These are phyloP conservation scores for Calocera cornea DNA, from an alignment of 768 basidiomycete species.

Conservation along the genomic window DNA sequence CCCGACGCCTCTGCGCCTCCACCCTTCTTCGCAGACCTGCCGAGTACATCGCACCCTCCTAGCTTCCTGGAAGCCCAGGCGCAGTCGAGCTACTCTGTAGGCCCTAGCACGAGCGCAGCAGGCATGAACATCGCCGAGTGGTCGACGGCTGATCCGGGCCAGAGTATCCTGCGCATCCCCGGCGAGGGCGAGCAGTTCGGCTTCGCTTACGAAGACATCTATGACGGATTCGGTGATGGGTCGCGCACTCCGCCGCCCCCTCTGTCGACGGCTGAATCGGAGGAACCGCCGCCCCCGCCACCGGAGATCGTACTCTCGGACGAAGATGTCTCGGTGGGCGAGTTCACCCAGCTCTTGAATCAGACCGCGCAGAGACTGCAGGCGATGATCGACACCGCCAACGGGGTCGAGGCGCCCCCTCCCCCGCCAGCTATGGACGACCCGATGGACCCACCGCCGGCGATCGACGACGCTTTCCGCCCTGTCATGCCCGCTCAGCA, in stretches of 20 bases:
- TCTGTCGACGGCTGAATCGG: slow-evolving; percentile 47
- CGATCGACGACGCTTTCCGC: slow-evolving; percentile 48
- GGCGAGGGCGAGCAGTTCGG: slow-evolving; percentile 75
- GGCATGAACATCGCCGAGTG: slow-evolving; percentile 10
- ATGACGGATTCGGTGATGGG: slow-evolving; percentile 47
- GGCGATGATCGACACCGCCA: slow-evolving; percentile 18
- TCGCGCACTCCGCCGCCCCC: background rate
- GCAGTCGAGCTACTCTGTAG: slow-evolving; percentile 51
- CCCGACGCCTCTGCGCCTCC: slow-evolving; percentile 74
- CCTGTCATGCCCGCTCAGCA: background rate
- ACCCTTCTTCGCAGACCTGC: slow-evolving; percentile 34
- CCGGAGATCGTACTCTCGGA: slow-evolving; percentile 63
- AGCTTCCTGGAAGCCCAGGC: slow-evolving; percentile 77
- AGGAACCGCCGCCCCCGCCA: slow-evolving; percentile 59
- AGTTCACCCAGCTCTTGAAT: slow-evolving; percentile 40
- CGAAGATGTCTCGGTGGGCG: slow-evolving; percentile 42
- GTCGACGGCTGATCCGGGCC: slow-evolving; percentile 26
- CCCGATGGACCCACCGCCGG: slow-evolving; percentile 76
- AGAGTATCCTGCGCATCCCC: slow-evolving; percentile 29
- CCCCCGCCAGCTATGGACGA: slow-evolving; percentile 77
- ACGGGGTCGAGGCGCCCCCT: slow-evolving; percentile 32
- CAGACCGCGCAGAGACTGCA: slow-evolving; percentile 43
- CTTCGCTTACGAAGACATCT: slow-evolving; percentile 55
- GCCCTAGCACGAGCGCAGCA: background rate
- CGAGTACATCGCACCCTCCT: slow-evolving; percentile 34